Base-by-base conservation (phyloP, 805 yeast species). In the Cyberlindnera americana region DNA sequence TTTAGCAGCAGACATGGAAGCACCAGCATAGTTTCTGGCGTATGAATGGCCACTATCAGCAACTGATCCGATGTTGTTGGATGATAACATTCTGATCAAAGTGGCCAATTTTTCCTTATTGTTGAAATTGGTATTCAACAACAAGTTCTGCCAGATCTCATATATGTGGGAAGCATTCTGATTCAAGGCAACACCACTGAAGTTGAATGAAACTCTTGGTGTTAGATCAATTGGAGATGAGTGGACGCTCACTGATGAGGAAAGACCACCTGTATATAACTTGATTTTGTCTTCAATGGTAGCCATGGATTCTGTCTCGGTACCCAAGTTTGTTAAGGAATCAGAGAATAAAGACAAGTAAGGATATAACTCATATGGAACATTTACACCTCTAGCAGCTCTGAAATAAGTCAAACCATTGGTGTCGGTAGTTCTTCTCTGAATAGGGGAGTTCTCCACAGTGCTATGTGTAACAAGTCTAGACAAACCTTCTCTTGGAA, bases 41-140 rank as follows among this genome's bases (percentile, higher is more conserved):
- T 75, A 90, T 2, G 81, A 66, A 57, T 93, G 97, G 1, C 99
- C 99, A 40, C 83, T 69, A 41, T 90, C 93, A 9, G 96, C 90
- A 37, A 93, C 78, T 6, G 75, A 69, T 53, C 90, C 81, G 41
- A 87, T 67, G 54, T 86, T 85, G 51, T 87, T 90, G 24, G 89
- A 80, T 0, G 85, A 83, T 53, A 83, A 60, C 29, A 82, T 75
- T 53, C 83, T 83, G 29, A 93, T 77, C 54, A 93, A 67, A 1
- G 84, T 77, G 41, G 77, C 69, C 43, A 93, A 67, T 55, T 89
- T 91, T 38, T 79, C 82, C 35, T 78, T 65, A 43, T 79, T 77
- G 28, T 69, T 64, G 53, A 87, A 83, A 51, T 82, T 77, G 0
- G 96, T 88, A 29, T 78, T 74, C 10, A 67, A 53, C 29, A 91